Evolutionary conservation across 2,329 filamentous ascomycete species (phyloP).

Genomic region (Fusarium tanahbumbuense): DNA sequence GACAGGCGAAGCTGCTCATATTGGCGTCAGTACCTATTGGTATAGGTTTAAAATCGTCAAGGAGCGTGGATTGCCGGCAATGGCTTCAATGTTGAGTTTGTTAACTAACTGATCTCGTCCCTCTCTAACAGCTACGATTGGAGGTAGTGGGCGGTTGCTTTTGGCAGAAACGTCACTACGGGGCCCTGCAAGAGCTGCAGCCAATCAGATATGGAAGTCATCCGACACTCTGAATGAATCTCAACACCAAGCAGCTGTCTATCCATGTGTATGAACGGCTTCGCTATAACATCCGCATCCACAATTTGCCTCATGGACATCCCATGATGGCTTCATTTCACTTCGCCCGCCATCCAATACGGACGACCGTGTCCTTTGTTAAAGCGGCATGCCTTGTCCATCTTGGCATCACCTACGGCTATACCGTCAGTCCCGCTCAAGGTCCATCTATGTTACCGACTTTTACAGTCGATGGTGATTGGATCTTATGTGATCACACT

Average conservation of each 20-base stretch:
- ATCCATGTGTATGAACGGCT: conserved; percentile 13
- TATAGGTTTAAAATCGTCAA: background rate
- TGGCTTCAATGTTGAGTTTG: conserved; percentile 21
- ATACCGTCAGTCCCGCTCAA: conserved; percentile 67
- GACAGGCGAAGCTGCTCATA: conserved; percentile 55
- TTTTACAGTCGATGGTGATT: conserved; percentile 74
- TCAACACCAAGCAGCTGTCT: conserved; percentile 18
- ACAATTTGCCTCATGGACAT: conserved; percentile 9
- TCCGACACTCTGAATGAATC: conserved; percentile 10
- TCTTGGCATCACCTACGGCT: conserved; percentile 68
- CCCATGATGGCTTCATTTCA: conserved; percentile 45
- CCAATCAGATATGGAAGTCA: conserved; percentile 32
- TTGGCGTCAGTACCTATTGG: conserved; percentile 12
- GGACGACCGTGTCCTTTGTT: conserved; percentile 50
- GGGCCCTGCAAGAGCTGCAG: background rate
- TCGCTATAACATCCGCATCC: background rate
- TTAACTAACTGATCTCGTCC: conserved; percentile 24
- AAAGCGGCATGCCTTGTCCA: conserved; percentile 57
- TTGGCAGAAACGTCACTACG: conserved; percentile 45
- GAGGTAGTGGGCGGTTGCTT: conserved; percentile 37
- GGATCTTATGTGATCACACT: conserved; percentile 74
- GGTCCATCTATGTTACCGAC: conserved; percentile 94
- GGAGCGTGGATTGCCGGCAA: conserved; percentile 20
- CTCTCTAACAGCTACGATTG: conserved; percentile 7
- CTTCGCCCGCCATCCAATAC: conserved; percentile 56